Conservation (phyloP, 345 rosid species). For the Draba incana region DNA sequence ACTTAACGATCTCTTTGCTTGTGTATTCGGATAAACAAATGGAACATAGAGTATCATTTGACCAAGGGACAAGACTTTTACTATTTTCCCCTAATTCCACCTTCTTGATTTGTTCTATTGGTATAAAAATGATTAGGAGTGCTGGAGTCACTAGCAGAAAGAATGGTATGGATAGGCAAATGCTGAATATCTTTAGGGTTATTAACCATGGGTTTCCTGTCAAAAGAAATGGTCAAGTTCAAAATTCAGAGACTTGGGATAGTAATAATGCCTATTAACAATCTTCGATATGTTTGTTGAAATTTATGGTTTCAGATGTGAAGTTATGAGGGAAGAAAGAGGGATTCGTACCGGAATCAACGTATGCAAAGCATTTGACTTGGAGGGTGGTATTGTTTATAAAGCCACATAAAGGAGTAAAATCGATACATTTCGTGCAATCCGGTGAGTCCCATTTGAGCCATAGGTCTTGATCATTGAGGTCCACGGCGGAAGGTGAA, state of each 20-base stretch:
- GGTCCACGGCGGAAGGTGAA: slow-evolving; percentile 33
- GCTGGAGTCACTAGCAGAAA: neutral
- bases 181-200: too few species aligned
- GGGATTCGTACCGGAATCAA: neutral
- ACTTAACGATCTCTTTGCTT: slow-evolving; percentile 49
- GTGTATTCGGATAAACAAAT: slow-evolving; percentile 59
- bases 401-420: too few species aligned
- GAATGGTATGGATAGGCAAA: neutral
- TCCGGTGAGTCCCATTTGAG: slow-evolving; percentile 57
- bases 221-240: too few species aligned
- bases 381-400: slow-evolving; percentile 18
- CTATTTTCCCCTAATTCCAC: too few species aligned
- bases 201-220: too few species aligned
- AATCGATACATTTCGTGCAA: slow-evolving; percentile 54
- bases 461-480: slow-evolving; percentile 45
- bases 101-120: slow-evolving; percentile 24
- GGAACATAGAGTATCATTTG: slow-evolving; percentile 48
- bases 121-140: neutral
- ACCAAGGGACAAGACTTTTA: slow-evolving; percentile 31
- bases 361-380: slow-evolving; percentile 46
- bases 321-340: too few species aligned
- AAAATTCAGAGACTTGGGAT: too few species aligned
- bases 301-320: too few species aligned
- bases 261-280: too few species aligned
- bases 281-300: too few species aligned